A percentile compares a stretch with the other conserved stretches of the same genome.
These are phyloP conservation scores for Lasiodiplodia citricola DNA, from an alignment of 2,329 filamentous ascomycete species.

Conservation along the genomic window DNA sequence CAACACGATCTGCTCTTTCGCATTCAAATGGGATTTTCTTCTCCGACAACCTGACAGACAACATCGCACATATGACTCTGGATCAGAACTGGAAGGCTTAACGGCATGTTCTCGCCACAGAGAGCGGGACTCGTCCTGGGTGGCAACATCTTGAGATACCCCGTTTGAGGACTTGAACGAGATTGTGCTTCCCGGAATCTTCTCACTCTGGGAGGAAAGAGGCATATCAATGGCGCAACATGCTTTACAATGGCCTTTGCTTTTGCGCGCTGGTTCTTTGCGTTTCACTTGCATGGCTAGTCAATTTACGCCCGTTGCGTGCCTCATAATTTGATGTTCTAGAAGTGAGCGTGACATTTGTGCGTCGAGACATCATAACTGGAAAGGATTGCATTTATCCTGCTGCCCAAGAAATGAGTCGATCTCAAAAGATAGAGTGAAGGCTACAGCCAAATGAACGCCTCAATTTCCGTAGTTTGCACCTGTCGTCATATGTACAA, in stretches of 20 bases:
- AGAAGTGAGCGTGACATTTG: not conserved
- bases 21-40: conserved; percentile 41
- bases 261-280: conserved; percentile 31
- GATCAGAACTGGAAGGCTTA: conserved; percentile 41
- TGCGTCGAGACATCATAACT: not conserved
- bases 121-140: conserved; percentile 22
- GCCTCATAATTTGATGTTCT: not conserved
- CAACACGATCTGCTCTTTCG: conserved; percentile 39
- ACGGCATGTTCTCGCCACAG: conserved; percentile 35
- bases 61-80: conserved; percentile 41
- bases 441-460: too few species aligned
- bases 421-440: too few species aligned
- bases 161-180: conserved; percentile 31
- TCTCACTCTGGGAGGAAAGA: conserved; percentile 41
- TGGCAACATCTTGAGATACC: conserved; percentile 35
- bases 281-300: conserved; percentile 1
- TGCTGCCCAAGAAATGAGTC: too few species aligned
- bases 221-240: conserved; percentile 48
- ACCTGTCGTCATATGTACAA: too few species aligned
- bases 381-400: not conserved
- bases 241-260: conserved; percentile 40
- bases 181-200: conserved; percentile 36
- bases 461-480: too few species aligned
- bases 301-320: conserved; percentile 23
- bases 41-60: conserved; percentile 32